Percentiles rank a stretch among this genome's conserved stretches.
These are phyloP conservation scores for Neofusicoccum umdonicola DNA, from an alignment of 2,329 filamentous ascomycete genomes.

Conservation along the genomic window DNA sequence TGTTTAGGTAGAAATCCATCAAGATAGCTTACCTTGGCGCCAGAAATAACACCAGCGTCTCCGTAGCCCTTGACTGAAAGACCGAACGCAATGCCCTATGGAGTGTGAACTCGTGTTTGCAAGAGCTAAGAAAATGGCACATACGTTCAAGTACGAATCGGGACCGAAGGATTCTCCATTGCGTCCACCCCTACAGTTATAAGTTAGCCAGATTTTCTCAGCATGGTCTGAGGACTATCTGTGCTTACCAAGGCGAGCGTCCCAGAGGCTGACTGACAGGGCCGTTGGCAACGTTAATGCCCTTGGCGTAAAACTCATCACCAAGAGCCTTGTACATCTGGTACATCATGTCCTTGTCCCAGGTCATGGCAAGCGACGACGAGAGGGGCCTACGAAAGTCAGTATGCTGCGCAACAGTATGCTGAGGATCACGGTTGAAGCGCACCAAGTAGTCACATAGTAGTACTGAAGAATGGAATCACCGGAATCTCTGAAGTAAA, in stretches of 20 bases:
- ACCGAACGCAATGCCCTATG: constrained; percentile 5
- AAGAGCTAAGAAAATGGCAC: no score
- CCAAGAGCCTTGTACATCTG: constrained; percentile 10
- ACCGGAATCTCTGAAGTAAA: constrained; percentile 17
- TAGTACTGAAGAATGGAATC: constrained; percentile 14
- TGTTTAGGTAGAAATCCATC: no score
- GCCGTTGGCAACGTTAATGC: constrained; percentile 14
- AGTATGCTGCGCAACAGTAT: background rate
- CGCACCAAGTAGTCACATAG: constrained; percentile 11
- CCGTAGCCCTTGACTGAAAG: constrained; percentile 4
- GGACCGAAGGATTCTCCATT: constrained; percentile 12
- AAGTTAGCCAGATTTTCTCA: no score
- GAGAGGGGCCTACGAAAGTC: background rate
- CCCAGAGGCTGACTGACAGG: constrained; percentile 15
- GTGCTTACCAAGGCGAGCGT: background rate
- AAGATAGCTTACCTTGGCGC: constrained; percentile 44
- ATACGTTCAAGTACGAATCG: constrained; percentile 7
- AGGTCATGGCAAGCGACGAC: constrained; percentile 16
- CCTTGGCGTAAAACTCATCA: constrained; percentile 14
- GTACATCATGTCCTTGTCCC: constrained; percentile 14
- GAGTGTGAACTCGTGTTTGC: no score
- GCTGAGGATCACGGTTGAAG: background rate
- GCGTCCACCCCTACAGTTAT: background rate
- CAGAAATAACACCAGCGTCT: constrained; percentile 63
- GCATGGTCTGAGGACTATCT: no score